Percentiles rank a stretch among this genome's conserved stretches.
phyloP scores from a whole-genome alignment of 345 rosid genomes.

The Aquilaria malaccensis region DNA sequence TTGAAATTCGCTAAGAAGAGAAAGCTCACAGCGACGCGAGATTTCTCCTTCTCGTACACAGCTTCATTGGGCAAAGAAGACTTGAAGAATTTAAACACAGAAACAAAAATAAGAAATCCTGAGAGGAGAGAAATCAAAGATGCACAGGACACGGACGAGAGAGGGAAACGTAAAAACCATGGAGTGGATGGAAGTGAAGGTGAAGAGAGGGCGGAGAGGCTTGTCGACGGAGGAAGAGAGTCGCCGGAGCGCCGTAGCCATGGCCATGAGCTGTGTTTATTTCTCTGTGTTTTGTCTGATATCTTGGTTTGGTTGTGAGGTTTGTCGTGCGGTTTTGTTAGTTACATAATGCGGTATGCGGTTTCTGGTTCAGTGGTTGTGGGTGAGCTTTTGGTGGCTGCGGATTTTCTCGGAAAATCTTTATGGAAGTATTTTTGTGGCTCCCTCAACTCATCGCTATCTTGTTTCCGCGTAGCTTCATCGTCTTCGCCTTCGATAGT shows the following conservation, averaged over 20 bases:
- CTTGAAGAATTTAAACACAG: constrained; percentile 22
- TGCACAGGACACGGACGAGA: not conserved
- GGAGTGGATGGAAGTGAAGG: constrained; percentile 48
- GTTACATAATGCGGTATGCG: constrained; percentile 1
- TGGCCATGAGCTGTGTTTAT: constrained; percentile 39
- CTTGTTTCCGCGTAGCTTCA: too few relatives aligned
- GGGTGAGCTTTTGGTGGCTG: constrained; percentile 39
- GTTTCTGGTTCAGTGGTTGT: constrained; percentile 20
- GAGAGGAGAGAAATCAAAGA: not conserved
- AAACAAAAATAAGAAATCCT: constrained; percentile 5
- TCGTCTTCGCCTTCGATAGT: too few relatives aligned
- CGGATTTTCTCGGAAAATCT: constrained; percentile 16
- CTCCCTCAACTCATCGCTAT: not conserved
- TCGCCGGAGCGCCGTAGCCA: constrained; percentile 95
- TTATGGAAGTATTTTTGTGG: not conserved
- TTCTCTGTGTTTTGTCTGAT: constrained; percentile 1
- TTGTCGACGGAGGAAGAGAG: constrained; percentile 80
- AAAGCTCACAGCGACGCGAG: constrained; percentile 57
- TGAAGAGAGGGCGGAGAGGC: constrained; percentile 75
- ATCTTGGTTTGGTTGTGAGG: not conserved
- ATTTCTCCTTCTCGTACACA: constrained; percentile 74
- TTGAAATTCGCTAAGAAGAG: not conserved
- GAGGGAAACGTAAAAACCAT: constrained; percentile 35
- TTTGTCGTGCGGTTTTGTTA: not conserved
- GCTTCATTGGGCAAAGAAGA: constrained; percentile 92